Evolutionary conservation across 495 filamentous ascomycete genomes (phyloP).

Genomic region (Penicillium tannophilum): DNA sequence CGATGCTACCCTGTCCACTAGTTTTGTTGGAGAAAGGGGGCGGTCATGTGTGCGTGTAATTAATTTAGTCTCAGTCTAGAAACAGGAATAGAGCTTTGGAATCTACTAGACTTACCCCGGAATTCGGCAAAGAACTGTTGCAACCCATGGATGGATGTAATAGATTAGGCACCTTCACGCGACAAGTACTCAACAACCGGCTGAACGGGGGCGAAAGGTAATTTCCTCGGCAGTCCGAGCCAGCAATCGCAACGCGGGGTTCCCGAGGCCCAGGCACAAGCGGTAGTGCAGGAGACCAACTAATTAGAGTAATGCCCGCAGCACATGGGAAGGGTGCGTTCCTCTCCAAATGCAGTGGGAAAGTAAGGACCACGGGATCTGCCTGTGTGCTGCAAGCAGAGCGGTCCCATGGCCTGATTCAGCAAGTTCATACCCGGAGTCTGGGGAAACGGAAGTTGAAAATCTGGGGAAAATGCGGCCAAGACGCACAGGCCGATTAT

Average conservation of each 20-base stretch:
- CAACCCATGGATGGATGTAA: neutral
- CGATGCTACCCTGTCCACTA: neutral
- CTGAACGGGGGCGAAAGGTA: neutral
- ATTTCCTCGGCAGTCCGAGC: neutral
- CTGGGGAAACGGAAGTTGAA: conserved; percentile 23
- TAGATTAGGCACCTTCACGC: neutral
- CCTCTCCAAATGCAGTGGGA: neutral
- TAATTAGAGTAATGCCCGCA: conserved; percentile 7
- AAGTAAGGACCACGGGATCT: conserved; percentile 1
- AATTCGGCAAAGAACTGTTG: neutral
- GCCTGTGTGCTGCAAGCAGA: conserved; percentile 1
- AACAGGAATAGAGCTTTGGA: conserved; percentile 2
- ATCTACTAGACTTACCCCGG: neutral
- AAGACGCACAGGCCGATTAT: conserved; percentile 1
- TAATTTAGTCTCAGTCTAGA: neutral
- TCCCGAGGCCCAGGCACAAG: conserved; percentile 5
- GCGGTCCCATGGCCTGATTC: neutral
- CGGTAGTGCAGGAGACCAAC: neutral
- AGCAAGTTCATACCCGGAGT: conserved; percentile 9
- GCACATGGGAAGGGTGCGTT: neutral
- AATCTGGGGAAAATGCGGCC: conserved; percentile 30
- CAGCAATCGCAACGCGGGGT: conserved; percentile 1
- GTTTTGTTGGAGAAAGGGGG: neutral
- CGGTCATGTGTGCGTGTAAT: conserved; percentile 1
- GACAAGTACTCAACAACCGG: neutral